phyloP scores from a whole-genome alignment of 352 stramenopile genomes.

The Thraustochytrium sp. region DNA sequence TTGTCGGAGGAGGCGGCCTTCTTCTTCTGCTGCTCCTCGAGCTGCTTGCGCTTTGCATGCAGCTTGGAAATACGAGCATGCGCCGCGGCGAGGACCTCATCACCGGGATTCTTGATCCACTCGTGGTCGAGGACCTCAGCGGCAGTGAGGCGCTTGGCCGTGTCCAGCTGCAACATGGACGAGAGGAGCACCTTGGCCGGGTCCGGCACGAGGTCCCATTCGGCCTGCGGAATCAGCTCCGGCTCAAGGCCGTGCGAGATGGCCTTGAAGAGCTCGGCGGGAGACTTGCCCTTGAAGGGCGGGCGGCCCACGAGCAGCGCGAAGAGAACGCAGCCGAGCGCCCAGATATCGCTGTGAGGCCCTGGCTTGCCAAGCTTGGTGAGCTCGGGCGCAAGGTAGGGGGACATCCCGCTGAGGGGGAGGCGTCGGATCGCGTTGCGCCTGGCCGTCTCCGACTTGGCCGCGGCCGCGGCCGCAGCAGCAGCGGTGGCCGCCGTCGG shows the following conservation, averaged over 20 bases:
- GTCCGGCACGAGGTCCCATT: background rate
- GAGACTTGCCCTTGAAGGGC: slow-evolving; percentile 46
- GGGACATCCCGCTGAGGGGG: slow-evolving; percentile 35
- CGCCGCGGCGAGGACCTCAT: background rate
- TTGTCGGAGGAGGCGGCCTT: background rate
- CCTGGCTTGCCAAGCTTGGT: slow-evolving; percentile 43
- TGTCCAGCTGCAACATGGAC: background rate
- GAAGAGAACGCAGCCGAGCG: slow-evolving; percentile 53
- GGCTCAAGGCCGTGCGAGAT: slow-evolving; percentile 14
- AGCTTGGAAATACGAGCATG: background rate
- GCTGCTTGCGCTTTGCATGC: background rate
- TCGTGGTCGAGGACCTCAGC: background rate
- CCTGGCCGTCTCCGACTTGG: background rate
- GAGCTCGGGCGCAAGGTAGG: slow-evolving; percentile 55
- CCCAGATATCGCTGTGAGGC: slow-evolving; percentile 52
- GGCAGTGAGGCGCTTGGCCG: background rate
- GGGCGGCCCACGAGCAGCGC: slow-evolving; percentile 50
- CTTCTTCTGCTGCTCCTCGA: background rate
- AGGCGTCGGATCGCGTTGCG: slow-evolving; percentile 37
- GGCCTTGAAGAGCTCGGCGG: slow-evolving; percentile 60
- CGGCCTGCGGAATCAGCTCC: background rate
- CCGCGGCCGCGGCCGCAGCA: too few relatives aligned
- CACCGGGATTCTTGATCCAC: background rate
- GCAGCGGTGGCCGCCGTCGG: too few relatives aligned
- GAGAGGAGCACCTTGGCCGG: background rate